These are phyloP conservation scores for Daldinia sp. DNA, from an alignment of 2,329 filamentous ascomycete species.

Conservation along the genomic window DNA sequence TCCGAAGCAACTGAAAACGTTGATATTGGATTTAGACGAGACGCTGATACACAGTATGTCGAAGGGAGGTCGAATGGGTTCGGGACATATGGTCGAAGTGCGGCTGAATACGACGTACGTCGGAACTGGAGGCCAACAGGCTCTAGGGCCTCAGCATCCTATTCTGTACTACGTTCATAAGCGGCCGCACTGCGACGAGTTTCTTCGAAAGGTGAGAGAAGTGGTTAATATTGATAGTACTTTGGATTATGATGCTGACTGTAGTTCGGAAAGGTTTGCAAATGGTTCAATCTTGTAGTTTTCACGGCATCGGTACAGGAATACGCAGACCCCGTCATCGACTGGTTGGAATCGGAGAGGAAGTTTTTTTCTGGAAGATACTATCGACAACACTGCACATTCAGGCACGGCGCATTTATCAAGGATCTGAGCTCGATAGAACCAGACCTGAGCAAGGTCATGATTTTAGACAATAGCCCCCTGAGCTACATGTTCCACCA, in stretches of 20 bases:
- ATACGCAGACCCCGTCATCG: constrained; percentile 97
- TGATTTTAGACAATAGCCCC: constrained; percentile 98
- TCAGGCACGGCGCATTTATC: constrained; percentile 94
- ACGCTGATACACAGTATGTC: constrained; percentile 98
- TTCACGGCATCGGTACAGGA: constrained; percentile 99
- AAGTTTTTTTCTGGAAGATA: constrained; percentile 95
- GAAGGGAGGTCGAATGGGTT: constrained; percentile 93
- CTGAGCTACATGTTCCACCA: constrained; percentile 99
- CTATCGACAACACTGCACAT: constrained; percentile 97
- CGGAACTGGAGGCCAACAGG: constrained; percentile 70
- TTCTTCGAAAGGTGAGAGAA: constrained; percentile 76
- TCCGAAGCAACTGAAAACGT: constrained; percentile 80
- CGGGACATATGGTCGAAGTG: constrained; percentile 98
- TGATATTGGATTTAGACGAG: constrained; percentile 95
- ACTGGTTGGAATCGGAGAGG: constrained; percentile 95
- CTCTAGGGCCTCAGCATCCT: constrained; percentile 85
- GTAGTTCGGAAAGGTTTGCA: constrained; percentile 70
- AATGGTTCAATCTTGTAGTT: constrained; percentile 97
- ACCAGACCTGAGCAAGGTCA: constrained; percentile 95
- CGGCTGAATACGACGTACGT: constrained; percentile 79
- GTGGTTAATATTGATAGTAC: not conserved
- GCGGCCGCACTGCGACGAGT: constrained; percentile 95
- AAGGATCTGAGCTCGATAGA: constrained; percentile 97
- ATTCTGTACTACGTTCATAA: constrained; percentile 99
- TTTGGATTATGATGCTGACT: constrained; percentile 37